Evolutionary conservation across 345 rosid genomes (phyloP).

Genomic region (Citrus medica): DNA sequence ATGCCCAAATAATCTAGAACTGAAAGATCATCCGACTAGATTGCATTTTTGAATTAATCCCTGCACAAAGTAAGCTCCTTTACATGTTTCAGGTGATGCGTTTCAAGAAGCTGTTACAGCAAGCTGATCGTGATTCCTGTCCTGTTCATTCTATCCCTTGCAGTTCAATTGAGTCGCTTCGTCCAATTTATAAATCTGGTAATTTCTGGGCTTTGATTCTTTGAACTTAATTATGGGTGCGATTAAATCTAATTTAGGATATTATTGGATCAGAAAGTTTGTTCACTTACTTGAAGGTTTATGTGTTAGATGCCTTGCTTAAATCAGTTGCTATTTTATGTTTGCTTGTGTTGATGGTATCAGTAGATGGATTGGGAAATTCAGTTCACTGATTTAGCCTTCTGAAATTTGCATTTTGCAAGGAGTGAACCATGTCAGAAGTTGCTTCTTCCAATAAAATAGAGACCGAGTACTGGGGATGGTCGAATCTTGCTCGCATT

Average conservation of each 20-base stretch:
- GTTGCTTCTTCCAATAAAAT: not conserved
- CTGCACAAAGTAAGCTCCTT: not conserved
- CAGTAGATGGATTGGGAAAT: not conserved
- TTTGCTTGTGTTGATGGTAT: not conserved
- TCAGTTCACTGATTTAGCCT: not conserved
- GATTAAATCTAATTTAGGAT: no score
- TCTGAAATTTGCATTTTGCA: not conserved
- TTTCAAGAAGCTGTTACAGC: constrained; percentile 64
- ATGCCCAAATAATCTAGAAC: no score
- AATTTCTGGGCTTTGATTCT: constrained; percentile 23
- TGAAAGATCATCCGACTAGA: no score
- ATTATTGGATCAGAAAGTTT: no score
- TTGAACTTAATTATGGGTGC: not conserved
- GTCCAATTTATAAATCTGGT: constrained; percentile 52
- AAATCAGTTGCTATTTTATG: no score
- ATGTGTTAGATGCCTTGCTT: no score
- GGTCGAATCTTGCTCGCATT: not conserved
- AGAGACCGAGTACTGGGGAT: not conserved
- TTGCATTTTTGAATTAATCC: no score
- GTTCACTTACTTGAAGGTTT: no score
- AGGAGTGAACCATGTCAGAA: not conserved
- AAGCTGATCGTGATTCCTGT: constrained; percentile 59
- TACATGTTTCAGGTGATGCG: constrained; percentile 61
- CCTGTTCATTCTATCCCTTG: constrained; percentile 48
- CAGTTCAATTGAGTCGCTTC: constrained; percentile 47